Evolutionary conservation across 306 rosid species (phyloP).

Genomic region (Medicago truncatula): MtrunA17r5.0-ANR NC_053044.1:42124001-42124500

Average conservation of each 20-base stretch:
- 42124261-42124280: constrained; percentile 85
- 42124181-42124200: constrained; percentile 68
- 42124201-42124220: constrained; percentile 77
- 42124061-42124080: constrained; percentile 65
- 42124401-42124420: constrained; percentile 65
- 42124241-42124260: constrained; percentile 90
- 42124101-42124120: constrained; percentile 48
- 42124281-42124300: constrained; percentile 63
- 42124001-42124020: constrained; percentile 11
- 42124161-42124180: constrained; percentile 87
- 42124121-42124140: constrained; percentile 39
- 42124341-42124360: constrained; percentile 38
- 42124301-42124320: constrained; percentile 31
- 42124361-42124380: constrained; percentile 41
- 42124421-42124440: constrained; percentile 69
- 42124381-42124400: constrained; percentile 70
- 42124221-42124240: constrained; percentile 75
- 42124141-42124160: constrained; percentile 67
- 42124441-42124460: constrained; percentile 54
- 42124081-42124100: constrained; percentile 44
- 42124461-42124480: constrained; percentile 46
- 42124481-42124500: constrained; percentile 46
- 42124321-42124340: constrained; percentile 45
- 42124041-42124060: constrained; percentile 45
- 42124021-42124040: constrained; percentile 36